Evolutionary conservation across 208 protist genomes (phyloP), one percentile per base, ranked within the genome.

Genomic region (Trichomonas gallinae): DNA sequence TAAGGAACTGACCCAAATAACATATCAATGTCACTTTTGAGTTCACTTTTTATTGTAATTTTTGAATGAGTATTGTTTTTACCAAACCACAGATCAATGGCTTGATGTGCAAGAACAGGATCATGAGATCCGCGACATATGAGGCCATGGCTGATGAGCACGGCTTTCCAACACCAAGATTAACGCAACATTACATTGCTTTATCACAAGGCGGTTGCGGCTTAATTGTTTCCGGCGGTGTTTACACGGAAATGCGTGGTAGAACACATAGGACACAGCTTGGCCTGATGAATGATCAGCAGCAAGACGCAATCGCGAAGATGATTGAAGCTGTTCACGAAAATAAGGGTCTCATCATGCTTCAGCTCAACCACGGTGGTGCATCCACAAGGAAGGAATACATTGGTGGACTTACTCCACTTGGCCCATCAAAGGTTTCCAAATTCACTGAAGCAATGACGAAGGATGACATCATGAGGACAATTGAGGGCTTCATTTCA

Each of bases 41-140:
- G 46, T 13, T 51, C 46, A 51, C 46, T 51, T 51, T 51, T 51
- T 51, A 51, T 51, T 13, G 46, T 51, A 51, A 51, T 15, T 15
- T 51, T 51, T 51, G 46, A 51, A 89, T 89, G 83, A 89, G 83
- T 46, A 46, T 89, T 89, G 83, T 89, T 45, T 89, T 89, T 26
- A 46, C 83, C 0, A 89, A 89, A 89, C 83, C 83, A n/a, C 34
- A 40, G 3, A 89, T 89, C 40, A 89, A 89, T 89, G 83, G 83
- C 34, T 40, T 89, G 6, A 40, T 89, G 13, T 40, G 34, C 31
- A 42, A 51, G 44, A 93, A 93, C 36, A 48, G 87, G 31, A 58
- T 93, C 44, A 93, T 93, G 87, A 34, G 87, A 51, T 93, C 87
- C 17, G 87, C 87, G 11, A 93, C 87, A 51, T 93, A 38, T n/a